These are phyloP conservation scores for Avena atlantica DNA, from an alignment of 176 grass and related monocot species.

Conservation along the genomic window DNA sequence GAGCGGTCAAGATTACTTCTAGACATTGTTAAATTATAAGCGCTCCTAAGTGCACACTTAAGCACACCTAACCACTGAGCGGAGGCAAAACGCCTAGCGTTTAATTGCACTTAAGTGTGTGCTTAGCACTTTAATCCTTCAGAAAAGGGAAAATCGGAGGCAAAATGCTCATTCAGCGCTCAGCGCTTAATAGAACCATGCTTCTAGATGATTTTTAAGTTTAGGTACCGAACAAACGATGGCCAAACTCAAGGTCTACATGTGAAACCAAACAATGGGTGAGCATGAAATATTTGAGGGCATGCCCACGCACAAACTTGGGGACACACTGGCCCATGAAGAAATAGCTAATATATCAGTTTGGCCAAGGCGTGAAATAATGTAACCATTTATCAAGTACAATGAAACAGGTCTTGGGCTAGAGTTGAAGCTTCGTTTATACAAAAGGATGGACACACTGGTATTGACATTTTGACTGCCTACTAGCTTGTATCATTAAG, in stretches of 20 bases:
- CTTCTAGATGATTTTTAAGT: too few relatives aligned
- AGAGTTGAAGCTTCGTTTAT: neutral
- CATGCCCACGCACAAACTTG: neutral
- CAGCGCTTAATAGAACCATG: too few relatives aligned
- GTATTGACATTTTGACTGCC: slow-evolving; percentile 3
- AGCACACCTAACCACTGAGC: too few relatives aligned
- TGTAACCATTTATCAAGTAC: neutral
- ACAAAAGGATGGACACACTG: neutral
- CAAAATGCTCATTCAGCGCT: too few relatives aligned
- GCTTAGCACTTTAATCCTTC: too few relatives aligned
- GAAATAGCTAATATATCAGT: slow-evolving; percentile 1
- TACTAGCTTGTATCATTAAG: neutral
- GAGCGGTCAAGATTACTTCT: neutral
- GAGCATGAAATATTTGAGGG: slow-evolving; percentile 25
- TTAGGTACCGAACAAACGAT: neutral
- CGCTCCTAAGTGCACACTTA: too few relatives aligned
- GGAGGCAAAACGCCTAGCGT: too few relatives aligned
- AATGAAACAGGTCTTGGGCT: neutral
- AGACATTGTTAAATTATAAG: too few relatives aligned
- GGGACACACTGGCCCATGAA: neutral
- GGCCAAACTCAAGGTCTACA: neutral
- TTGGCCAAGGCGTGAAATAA: slow-evolving; percentile 11
- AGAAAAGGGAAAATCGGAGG: too few relatives aligned
- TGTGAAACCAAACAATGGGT: neutral
- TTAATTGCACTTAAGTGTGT: too few relatives aligned